phyloP scores from a whole-genome alignment of 768 basidiomycete genomes.

The Daedaleopsis nitida region DNA sequence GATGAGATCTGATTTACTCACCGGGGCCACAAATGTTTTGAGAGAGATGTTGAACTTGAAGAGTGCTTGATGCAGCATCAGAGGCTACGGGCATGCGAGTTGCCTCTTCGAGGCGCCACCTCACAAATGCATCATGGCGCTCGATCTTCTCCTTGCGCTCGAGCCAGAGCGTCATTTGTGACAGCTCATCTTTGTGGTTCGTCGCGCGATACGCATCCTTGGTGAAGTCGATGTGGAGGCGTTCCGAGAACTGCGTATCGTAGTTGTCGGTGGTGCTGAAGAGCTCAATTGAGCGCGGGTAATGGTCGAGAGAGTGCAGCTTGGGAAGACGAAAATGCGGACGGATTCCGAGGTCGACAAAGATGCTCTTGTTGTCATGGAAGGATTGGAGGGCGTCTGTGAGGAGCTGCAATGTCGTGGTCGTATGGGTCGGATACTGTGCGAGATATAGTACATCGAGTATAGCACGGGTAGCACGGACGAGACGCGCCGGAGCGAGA shows the following conservation, averaged over 20 bases:
- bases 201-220: slow-evolving; percentile 33
- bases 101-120: slow-evolving; percentile 10
- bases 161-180: slow-evolving; percentile 22
- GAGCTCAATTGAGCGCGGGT: slow-evolving; percentile 12
- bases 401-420: slow-evolving; percentile 14
- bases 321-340: slow-evolving; percentile 28
- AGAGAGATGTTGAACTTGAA: not conserved
- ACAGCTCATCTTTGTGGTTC: slow-evolving; percentile 17
- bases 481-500: slow-evolving; percentile 6
- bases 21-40: too few relatives aligned
- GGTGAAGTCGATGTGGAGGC: slow-evolving; percentile 45
- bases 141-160: slow-evolving; percentile 17
- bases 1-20: too few relatives aligned
- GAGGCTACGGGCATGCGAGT: not conserved
- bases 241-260: slow-evolving; percentile 28
- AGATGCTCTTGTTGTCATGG: slow-evolving; percentile 26
- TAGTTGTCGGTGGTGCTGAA: slow-evolving; percentile 26
- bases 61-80: not conserved
- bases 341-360: slow-evolving; percentile 25
- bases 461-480: slow-evolving; percentile 21
- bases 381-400: slow-evolving; percentile 17
- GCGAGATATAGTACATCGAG: slow-evolving; percentile 31
- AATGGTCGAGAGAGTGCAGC: slow-evolving; percentile 25
- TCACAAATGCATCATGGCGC: slow-evolving; percentile 9
- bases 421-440: slow-evolving; percentile 26